Evolutionary conservation across 495 filamentous ascomycete genomes (phyloP).

Genomic region (Bryoglossum gracile): DNA sequence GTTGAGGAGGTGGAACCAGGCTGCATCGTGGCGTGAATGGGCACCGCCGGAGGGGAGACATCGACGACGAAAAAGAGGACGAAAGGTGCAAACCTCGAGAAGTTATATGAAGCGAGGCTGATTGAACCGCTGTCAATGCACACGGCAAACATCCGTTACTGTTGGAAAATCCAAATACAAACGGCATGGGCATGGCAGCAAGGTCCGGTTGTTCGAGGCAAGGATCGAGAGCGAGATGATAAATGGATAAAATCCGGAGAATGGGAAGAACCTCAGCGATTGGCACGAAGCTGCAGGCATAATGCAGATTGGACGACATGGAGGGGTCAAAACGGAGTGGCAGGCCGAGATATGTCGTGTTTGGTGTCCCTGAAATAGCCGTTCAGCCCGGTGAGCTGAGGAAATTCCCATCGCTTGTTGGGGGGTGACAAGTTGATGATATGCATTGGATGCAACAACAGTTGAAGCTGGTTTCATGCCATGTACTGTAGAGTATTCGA

Average conservation of each 20-base stretch:
- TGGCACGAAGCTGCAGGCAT: slow-evolving; percentile 2
- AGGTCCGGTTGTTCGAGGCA: background rate
- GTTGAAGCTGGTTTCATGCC: too few relatives aligned
- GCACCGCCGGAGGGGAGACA: background rate
- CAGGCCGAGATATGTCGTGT: too few relatives aligned
- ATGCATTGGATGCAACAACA: too few relatives aligned
- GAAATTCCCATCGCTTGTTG: too few relatives aligned
- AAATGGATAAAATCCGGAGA: background rate
- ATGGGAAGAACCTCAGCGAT: background rate
- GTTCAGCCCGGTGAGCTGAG: too few relatives aligned
- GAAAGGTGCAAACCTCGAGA: background rate
- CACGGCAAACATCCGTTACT: background rate
- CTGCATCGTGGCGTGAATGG: slow-evolving; percentile 9
- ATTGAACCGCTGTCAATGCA: background rate
- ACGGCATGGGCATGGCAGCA: slow-evolving; percentile 6
- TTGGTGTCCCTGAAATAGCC: too few relatives aligned
- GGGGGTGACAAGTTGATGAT: background rate
- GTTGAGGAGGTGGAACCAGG: slow-evolving; percentile 19
- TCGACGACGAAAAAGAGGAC: background rate
- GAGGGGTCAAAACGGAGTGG: too few relatives aligned
- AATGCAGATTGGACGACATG: slow-evolving; percentile 5
- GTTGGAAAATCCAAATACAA: too few relatives aligned
- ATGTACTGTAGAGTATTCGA: too few relatives aligned
- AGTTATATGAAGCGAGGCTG: slow-evolving; percentile 1
- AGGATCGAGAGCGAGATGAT: background rate